Evolutionary conservation across 345 rosid genomes (phyloP).

Genomic region (Euphorbia tirucalli): DNA sequence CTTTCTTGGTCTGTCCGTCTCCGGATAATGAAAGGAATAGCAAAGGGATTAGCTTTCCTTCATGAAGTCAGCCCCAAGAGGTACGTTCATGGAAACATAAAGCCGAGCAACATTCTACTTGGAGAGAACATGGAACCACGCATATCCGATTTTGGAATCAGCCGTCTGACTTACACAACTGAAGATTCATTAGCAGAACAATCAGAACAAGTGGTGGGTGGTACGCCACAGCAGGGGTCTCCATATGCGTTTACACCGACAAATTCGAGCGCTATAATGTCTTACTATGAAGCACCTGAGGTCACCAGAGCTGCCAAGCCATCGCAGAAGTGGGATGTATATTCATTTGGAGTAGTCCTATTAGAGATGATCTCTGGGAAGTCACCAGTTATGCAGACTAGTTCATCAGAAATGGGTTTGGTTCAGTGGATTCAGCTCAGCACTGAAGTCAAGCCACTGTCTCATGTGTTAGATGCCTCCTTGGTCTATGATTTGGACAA

Average conservation of each 20-base stretch:
- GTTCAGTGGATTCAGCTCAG: constrained; percentile 29
- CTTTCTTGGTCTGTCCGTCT: constrained; percentile 25
- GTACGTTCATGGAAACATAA: constrained; percentile 31
- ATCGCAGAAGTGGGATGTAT: constrained; percentile 37
- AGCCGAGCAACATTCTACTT: constrained; percentile 27
- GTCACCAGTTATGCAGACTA: constrained; percentile 14
- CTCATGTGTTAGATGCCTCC: constrained; percentile 27
- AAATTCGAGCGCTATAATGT: constrained; percentile 11
- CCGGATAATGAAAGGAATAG: constrained; percentile 23
- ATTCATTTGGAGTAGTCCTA: constrained; percentile 29
- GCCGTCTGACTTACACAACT: constrained; percentile 18
- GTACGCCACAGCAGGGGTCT: constrained; percentile 22
- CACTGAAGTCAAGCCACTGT: constrained; percentile 21
- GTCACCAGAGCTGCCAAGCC: constrained; percentile 19
- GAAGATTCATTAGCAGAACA: constrained; percentile 15
- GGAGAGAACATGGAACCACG: constrained; percentile 30
- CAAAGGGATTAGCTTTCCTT: constrained; percentile 23
- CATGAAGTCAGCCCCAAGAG: constrained; percentile 28
- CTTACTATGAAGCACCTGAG: constrained; percentile 31
- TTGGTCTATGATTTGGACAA: constrained; percentile 17
- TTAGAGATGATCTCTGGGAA: constrained; percentile 30
- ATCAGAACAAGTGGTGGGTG: constrained; percentile 5
- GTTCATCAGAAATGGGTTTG: constrained; percentile 26
- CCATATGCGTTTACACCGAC: constrained; percentile 19
- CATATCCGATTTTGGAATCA: constrained; percentile 31